phyloP scores from a whole-genome alignment of 305 asterid species.

The Salvia sclarea region DNA sequence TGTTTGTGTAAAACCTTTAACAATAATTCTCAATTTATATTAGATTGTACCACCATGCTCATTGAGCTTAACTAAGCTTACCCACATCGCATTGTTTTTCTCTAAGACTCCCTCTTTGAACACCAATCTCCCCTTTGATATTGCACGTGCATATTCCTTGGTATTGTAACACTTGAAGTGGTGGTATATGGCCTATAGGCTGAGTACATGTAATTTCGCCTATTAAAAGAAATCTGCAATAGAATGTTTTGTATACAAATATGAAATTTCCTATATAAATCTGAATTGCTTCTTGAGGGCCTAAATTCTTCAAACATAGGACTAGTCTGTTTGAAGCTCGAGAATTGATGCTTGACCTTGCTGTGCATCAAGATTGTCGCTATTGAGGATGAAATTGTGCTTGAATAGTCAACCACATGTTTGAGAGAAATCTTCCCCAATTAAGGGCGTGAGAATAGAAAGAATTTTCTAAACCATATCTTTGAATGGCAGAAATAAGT shows the following conservation, averaged over 20 bases:
- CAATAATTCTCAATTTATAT: neutral
- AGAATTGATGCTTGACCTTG: neutral
- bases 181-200: too few relatives aligned
- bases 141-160: neutral
- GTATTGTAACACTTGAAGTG: neutral
- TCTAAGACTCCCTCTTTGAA: neutral
- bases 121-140: neutral
- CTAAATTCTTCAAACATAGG: neutral
- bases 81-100: neutral
- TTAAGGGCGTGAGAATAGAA: neutral
- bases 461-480: neutral
- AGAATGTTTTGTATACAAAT: neutral
- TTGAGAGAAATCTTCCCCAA: neutral
- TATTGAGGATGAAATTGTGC: neutral
- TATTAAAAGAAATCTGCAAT: neutral
- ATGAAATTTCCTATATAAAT: neutral
- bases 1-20: neutral
- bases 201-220: neutral
- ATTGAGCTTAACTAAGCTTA: neutral
- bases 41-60: neutral
- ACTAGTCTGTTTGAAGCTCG: neutral
- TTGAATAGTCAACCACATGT: neutral
- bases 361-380: neutral
- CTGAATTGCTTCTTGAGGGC: neutral
- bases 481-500: neutral